Evolutionary conservation across 371 early-diverging fungal species (phyloP), one percentile per base, ranked within the genome.

Genomic region (Syncephalastrum contaminatum): DNA sequence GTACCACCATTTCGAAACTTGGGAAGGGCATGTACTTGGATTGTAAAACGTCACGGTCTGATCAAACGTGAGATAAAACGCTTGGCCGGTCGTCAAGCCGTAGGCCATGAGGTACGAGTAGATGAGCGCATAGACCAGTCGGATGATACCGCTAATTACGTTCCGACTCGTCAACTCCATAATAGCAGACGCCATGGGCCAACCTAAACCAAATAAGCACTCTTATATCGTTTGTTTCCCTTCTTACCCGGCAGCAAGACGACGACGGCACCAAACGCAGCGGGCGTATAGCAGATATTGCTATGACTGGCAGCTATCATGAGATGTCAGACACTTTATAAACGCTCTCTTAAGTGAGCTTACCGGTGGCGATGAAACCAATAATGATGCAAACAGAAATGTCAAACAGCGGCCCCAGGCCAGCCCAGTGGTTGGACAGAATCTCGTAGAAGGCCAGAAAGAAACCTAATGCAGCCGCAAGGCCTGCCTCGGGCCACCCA

Each of bases 91-190:
- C 6, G 81, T 73, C 54, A 90, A 66, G 10, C 89, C 91, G 30
- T 85, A 89, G 6, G 85, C 82, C 15, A 87, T 77, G 21, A 87
- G 55, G 51, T 88, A 78, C 1, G 89, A 84, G 7, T 81, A 80
- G 13, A 90, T 64, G 14, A 92, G 59, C 2, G 89, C 83, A 59
- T 84, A 81, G 43, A 87, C 84, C 21, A 88, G 61, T 4, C 88
- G 77, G 24, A 89, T 84, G 2, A 87, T 86, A 8, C 91, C 91
- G 5, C 87, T 85, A 39, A 88, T 82, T 62, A 89, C 73, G 60
- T 88, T 89, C 13, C 89, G 77, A n/a, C 89, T 84, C 3, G 85
- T 75, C 18, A 91, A 71, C 59, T 91, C 92, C 41, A 88, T 84
- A 55, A 89, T 82, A 30, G 82, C 67, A 19, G 19, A 24, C 27